A percentile compares a stretch with the other conserved stretches of the same genome.
phyloP scores from a whole-genome alignment of 129 eudicot species.

The Ambrosia trifida region DNA sequence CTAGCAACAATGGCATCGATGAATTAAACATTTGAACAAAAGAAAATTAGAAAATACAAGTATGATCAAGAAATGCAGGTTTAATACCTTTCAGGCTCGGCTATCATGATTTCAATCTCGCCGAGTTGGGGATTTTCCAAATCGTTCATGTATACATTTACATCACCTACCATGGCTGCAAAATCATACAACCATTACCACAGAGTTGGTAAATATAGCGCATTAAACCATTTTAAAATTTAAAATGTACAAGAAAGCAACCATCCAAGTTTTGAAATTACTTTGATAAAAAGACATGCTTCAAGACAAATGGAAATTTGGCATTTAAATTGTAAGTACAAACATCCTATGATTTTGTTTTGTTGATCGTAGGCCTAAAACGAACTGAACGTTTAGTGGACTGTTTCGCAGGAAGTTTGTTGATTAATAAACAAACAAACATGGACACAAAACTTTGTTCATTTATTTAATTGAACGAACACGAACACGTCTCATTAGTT shows the following conservation, averaged over 20 bases:
- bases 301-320: background rate
- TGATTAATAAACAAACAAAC: background rate
- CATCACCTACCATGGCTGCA: constrained; percentile 97
- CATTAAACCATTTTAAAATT: constrained; percentile 2
- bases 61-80: background rate
- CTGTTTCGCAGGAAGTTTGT: too few species aligned
- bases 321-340: background rate
- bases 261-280: background rate
- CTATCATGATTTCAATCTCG: constrained; percentile 94
- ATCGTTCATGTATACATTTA: constrained; percentile 90
- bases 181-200: constrained; percentile 6
- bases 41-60: background rate
- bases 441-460: background rate
- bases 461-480: too few species aligned
- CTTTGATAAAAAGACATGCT: background rate
- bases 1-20: constrained; percentile 33
- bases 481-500: too few species aligned
- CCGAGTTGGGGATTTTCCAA: constrained; percentile 70
- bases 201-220: background rate
- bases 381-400: too few species aligned
- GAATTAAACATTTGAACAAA: constrained; percentile 3
- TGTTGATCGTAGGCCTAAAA: too few species aligned
- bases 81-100: constrained; percentile 76
- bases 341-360: background rate
- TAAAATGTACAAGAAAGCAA: background rate